Evolutionary conservation across 2,329 filamentous ascomycete species (phyloP).

Genomic region (Orbilia javanica): DNA sequence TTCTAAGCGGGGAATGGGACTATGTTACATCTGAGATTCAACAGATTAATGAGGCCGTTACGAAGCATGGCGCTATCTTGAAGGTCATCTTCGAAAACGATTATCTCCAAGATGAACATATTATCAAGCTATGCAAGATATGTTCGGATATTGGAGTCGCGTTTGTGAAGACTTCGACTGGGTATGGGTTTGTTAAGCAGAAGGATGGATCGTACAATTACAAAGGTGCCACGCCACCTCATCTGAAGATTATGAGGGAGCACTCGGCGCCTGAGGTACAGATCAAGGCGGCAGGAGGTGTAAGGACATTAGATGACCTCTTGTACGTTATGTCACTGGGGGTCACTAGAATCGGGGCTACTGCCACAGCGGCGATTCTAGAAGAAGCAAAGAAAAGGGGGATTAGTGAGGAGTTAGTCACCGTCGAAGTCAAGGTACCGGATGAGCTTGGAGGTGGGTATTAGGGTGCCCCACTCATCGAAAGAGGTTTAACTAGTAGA

Average conservation of each 20-base stretch:
- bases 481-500: neutral
- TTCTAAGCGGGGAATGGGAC: constrained; percentile 71
- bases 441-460: constrained; percentile 31
- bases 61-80: constrained; percentile 67
- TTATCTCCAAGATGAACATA: constrained; percentile 69
- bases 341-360: constrained; percentile 71
- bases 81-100: constrained; percentile 76
- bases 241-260: constrained; percentile 71
- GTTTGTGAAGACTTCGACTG: constrained; percentile 74
- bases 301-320: constrained; percentile 72
- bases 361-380: constrained; percentile 71
- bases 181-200: constrained; percentile 74
- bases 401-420: constrained; percentile 65
- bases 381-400: constrained; percentile 70
- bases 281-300: constrained; percentile 73
- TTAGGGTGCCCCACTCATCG: neutral
- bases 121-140: constrained; percentile 70
- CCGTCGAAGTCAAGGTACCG: constrained; percentile 61
- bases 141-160: constrained; percentile 70
- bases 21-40: constrained; percentile 71
- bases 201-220: constrained; percentile 69
- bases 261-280: constrained; percentile 67
- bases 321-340: constrained; percentile 71
- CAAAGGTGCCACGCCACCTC: constrained; percentile 69
- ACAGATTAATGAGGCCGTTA: constrained; percentile 69